Evolutionary conservation across 441 rosid species (phyloP), one percentile per base, ranked within the genome.

Genomic region (Bruguiera hainesii): DNA sequence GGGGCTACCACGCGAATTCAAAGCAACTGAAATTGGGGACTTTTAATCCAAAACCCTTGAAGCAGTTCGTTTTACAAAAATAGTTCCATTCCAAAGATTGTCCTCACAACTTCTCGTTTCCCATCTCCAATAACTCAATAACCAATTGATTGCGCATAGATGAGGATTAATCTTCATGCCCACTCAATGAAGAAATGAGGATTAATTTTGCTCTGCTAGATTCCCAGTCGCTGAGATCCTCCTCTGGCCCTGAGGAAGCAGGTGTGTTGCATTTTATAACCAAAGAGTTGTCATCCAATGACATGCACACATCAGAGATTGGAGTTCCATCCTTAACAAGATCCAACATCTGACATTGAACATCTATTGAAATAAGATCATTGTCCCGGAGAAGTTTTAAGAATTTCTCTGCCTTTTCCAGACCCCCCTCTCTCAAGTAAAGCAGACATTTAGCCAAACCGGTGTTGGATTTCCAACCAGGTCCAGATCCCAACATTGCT

Each of bases 371-470:
- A 68, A 83, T 64, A 71, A 79, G 65, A 58, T 71, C 76, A 64
- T 74, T 64, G 46, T 78, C 79, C 20, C 72, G 31, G 1, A 77
- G 78, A 37, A 76, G 60, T 67, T 76, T 78, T 63, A 85, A 20
- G 8, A 87, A 73, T 30, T 74, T 64, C 69, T 67, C 61, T 37
- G 72, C 73, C 56, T 70, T 64, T 49, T 77, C 78, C 28, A 60
- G 6, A 63, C 84, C 77, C 64, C 81, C 71, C 57, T 69, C 57
- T 70, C 76, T 79, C 8, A 82, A 69, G 75, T 73, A 76, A 26
- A 73, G 81, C 42, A 85, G 61, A 75, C 75, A 81, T 49, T 71
- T 71, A 42, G 63, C 75, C 66, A 85, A 50, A 58, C 51, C 67
- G 49, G 53, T 46, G 39, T 48, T 64, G 0, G 85, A 81, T 68